Conservation (phyloP, 106 monocot species). For the Acorus calamus region DNA sequence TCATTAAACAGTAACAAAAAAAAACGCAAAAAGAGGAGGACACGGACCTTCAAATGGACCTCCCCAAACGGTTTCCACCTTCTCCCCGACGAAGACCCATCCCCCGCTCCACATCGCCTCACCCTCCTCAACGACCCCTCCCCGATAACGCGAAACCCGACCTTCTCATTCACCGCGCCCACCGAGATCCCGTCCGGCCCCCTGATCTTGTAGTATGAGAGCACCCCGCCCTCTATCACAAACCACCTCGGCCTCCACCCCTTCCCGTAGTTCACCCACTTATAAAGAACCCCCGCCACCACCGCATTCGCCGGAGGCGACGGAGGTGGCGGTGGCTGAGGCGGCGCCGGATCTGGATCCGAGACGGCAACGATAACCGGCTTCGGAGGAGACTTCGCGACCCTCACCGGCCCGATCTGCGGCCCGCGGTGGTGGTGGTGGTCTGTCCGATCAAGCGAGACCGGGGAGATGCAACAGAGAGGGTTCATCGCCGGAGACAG, state of each 20-base stretch:
- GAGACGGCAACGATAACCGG: no score
- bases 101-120: slow-evolving; percentile 9
- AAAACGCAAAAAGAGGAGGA: no score
- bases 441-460: slow-evolving; percentile 47
- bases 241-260: slow-evolving; percentile 97
- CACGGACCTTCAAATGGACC: slow-evolving; percentile 83
- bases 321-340: slow-evolving; percentile 3
- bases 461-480: slow-evolving; percentile 73
- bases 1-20: no score
- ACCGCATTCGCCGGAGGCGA: slow-evolving; percentile 11
- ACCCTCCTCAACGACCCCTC: slow-evolving; percentile 52
- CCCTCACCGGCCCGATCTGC: no score
- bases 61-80: slow-evolving; percentile 87
- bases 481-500: slow-evolving; percentile 40
- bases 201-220: slow-evolving; percentile 87
- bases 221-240: slow-evolving; percentile 72
- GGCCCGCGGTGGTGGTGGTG: background rate
- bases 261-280: slow-evolving; percentile 98
- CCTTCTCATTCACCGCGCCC: slow-evolving; percentile 23
- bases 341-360: background rate
- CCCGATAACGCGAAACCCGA: slow-evolving; percentile 57
- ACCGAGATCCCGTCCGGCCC: slow-evolving; percentile 62
- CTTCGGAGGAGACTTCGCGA: no score
- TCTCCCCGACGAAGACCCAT: slow-evolving; percentile 6
- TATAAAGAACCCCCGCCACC: slow-evolving; percentile 71